Evolutionary conservation across 805 yeast species (phyloP), one percentile per base, ranked within the genome.

Genomic region (Kodamaea laetipori): DNA sequence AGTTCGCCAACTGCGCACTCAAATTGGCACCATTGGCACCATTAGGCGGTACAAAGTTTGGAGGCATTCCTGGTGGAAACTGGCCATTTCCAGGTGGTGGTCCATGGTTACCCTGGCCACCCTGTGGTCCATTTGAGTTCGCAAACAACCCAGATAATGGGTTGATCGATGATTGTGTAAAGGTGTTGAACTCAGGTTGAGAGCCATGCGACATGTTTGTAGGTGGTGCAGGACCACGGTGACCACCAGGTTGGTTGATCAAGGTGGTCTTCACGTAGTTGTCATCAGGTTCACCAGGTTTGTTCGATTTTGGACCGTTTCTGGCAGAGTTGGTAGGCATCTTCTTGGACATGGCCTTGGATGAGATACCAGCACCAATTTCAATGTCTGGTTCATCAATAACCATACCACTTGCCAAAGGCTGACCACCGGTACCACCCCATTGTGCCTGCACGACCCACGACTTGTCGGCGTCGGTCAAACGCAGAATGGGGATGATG

Each of bases 351-450:
- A 88, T 88, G 13, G 96, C 90, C 64, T 90, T 90, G 3, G 96
- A 87, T 1, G 96, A 84, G 39, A 88, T 86, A 49, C 97, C 97
- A 37, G 88, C 82, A 39, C 98, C 98, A 43, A 94, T 87, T 62
- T 90, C 97, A 55, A 92, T 94, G 68, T 94, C 99, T 2, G 99
- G 99, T 67, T 94, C 99, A 63, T 94, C 98, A 60, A 94, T 80
- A 11, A 84, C 87, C 57, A 88, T 68, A 41, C 96, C 96, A 33
- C 87, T 76, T 47, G 71, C 81, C 47, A 94, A 65, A 6, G 90
- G 89, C 58, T 75, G 78, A 13, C 96, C 97, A 39, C 92, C 95
- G 33, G 97, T 86, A 55, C 99, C 99, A 52, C 99, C 99, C 90
- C 95, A 90, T 64, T 88, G 92, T 3, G 98, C 97, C 45, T 77